Evolutionary conservation across 2,329 filamentous ascomycete species (phyloP).

Genomic region (Botrytis medusae): DNA sequence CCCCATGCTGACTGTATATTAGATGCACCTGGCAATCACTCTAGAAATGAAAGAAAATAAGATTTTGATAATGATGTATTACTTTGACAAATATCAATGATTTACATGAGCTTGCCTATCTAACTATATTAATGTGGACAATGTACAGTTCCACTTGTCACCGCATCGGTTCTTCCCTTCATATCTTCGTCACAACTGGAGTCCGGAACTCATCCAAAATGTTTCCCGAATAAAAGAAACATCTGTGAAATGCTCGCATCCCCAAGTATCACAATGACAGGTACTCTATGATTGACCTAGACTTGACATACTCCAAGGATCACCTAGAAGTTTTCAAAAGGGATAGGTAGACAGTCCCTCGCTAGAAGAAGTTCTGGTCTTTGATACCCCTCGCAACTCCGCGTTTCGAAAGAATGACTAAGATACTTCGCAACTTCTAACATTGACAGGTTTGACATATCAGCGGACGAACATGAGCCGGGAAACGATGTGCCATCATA

Average conservation of each 20-base stretch:
- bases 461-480: neutral
- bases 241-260: constrained; percentile 1
- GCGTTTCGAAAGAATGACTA: neutral
- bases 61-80: neutral
- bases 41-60: neutral
- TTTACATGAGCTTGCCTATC: neutral
- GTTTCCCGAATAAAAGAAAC: neutral
- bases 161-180: neutral
- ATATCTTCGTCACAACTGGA: neutral
- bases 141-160: too few species aligned
- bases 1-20: neutral
- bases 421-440: constrained; percentile 1
- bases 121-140: neutral
- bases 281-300: neutral
- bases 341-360: neutral
- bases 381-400: neutral
- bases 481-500: neutral
- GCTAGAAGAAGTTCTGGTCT: neutral
- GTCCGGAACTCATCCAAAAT: neutral
- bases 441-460: neutral
- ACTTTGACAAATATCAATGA: neutral
- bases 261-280: neutral
- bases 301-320: neutral
- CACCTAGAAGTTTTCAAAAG: neutral
- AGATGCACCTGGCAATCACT: neutral